These are phyloP conservation scores for Stachybotrys chlorohalonatus DNA, from an alignment of 2,329 filamentous ascomycete genomes.

Conservation along the genomic window DNA sequence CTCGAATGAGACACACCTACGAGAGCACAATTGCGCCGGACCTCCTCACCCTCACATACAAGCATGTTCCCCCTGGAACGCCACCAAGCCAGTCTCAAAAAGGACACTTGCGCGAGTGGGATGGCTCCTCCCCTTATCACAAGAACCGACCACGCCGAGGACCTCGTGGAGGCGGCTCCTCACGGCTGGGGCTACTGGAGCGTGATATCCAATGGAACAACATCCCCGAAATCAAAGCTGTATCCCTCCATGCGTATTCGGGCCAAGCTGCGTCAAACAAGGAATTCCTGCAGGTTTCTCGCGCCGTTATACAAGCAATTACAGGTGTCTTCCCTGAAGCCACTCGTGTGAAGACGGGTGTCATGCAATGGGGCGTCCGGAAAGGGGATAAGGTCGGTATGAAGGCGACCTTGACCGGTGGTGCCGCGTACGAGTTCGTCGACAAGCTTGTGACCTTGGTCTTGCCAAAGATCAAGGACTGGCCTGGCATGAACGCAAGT, in stretches of 20 bases:
- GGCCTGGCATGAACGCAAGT: constrained; percentile 55
- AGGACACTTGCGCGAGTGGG: constrained; percentile 74
- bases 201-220: constrained; percentile 71
- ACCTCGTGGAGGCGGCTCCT: constrained; percentile 61
- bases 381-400: constrained; percentile 64
- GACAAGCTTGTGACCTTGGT: constrained; percentile 87
- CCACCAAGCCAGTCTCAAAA: constrained; percentile 33
- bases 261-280: constrained; percentile 62
- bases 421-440: constrained; percentile 82
- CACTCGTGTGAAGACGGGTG: constrained; percentile 60
- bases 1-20: constrained; percentile 85
- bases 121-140: constrained; percentile 87
- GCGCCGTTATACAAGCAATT: constrained; percentile 78
- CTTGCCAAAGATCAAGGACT: constrained; percentile 93
- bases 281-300: constrained; percentile 69
- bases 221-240: constrained; percentile 69
- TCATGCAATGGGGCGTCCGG: constrained; percentile 66
- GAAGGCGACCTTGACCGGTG: constrained; percentile 68
- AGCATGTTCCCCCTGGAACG: constrained; percentile 74
- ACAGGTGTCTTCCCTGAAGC: constrained; percentile 65
- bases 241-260: constrained; percentile 66
- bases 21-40: constrained; percentile 79
- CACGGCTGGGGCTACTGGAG: constrained; percentile 63
- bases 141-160: constrained; percentile 80
- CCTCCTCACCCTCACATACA: constrained; percentile 81